Percentiles rank a stretch among this genome's conserved stretches.
phyloP scores from a whole-genome alignment of 306 rosid genomes.

The Pyrus betulifolia region DNA sequence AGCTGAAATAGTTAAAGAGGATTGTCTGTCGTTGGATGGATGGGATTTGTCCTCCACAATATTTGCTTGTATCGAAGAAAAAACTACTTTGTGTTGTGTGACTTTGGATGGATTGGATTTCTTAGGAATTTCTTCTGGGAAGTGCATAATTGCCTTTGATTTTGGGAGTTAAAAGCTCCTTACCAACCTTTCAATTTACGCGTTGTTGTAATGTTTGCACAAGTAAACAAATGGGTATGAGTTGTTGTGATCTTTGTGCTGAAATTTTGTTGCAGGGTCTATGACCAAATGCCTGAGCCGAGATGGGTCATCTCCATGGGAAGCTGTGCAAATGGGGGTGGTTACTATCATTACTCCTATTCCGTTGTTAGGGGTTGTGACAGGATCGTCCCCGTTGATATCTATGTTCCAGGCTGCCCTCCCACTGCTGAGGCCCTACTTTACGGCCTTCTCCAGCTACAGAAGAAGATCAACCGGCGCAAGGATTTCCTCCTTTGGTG shows the following conservation, averaged over 20 bases:
- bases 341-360: conserved; percentile 96
- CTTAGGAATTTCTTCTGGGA: not conserved
- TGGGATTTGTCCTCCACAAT: not conserved
- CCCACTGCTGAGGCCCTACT: conserved; percentile 95
- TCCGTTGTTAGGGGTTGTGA: conserved; percentile 94
- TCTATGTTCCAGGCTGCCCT: conserved; percentile 96
- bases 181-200: not conserved
- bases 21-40: not conserved
- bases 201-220: not conserved
- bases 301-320: conserved; percentile 99
- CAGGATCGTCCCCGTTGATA: conserved; percentile 92
- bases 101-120: not conserved
- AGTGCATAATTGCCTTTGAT: not conserved
- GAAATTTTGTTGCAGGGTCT: conserved; percentile 59
- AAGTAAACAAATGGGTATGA: not conserved
- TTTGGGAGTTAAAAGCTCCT: not conserved
- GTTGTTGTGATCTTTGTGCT: not conserved
- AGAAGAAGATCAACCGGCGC: conserved; percentile 97
- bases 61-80: too few species aligned
- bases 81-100: too few species aligned
- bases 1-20: not conserved
- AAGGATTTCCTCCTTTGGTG: conserved; percentile 96
- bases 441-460: conserved; percentile 93
- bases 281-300: conserved; percentile 99
- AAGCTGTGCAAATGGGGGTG: conserved; percentile 99